Evolutionary conservation across 163 green algal species (phyloP).

Genomic region (Chlorella variabilis): DNA sequence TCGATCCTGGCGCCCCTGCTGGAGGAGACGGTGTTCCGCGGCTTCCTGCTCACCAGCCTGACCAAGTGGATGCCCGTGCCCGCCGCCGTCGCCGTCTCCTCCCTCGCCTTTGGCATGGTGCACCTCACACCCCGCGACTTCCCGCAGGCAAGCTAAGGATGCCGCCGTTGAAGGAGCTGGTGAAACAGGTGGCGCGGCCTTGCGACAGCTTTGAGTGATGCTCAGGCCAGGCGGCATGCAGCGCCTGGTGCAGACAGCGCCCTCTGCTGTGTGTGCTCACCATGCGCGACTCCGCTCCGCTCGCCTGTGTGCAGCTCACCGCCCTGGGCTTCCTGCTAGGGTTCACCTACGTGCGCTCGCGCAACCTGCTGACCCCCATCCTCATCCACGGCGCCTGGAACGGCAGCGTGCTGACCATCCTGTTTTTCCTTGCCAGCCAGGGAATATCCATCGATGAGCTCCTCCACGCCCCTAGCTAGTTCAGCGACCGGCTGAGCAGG

Average conservation of each 20-base stretch:
- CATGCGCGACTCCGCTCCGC: not conserved
- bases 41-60: slow-evolving; percentile 83
- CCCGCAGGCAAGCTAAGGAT: slow-evolving; percentile 56
- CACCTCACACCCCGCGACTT: slow-evolving; percentile 88
- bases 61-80: slow-evolving; percentile 74
- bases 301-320: slow-evolving; percentile 53
- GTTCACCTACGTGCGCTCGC: slow-evolving; percentile 82
- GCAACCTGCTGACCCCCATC: slow-evolving; percentile 96
- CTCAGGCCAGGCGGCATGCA: not conserved
- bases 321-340: slow-evolving; percentile 78
- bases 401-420: slow-evolving; percentile 74
- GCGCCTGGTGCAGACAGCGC: too few species aligned
- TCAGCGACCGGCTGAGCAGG: not conserved
- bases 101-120: slow-evolving; percentile 78
- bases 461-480: slow-evolving; percentile 37
- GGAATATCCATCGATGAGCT: slow-evolving; percentile 78
- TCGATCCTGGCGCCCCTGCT: slow-evolving; percentile 86
- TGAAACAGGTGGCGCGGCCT: too few species aligned
- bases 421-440: slow-evolving; percentile 70
- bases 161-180: too few species aligned
- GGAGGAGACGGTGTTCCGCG: slow-evolving; percentile 89
- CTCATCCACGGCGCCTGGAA: slow-evolving; percentile 97
- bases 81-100: slow-evolving; percentile 71
- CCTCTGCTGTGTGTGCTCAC: too few species aligned
- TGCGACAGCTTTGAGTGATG: too few species aligned